Evolutionary conservation across 2,329 filamentous ascomycete species (phyloP), one percentile per base, ranked within the genome.

Genomic region (Claviceps sp.): DNA sequence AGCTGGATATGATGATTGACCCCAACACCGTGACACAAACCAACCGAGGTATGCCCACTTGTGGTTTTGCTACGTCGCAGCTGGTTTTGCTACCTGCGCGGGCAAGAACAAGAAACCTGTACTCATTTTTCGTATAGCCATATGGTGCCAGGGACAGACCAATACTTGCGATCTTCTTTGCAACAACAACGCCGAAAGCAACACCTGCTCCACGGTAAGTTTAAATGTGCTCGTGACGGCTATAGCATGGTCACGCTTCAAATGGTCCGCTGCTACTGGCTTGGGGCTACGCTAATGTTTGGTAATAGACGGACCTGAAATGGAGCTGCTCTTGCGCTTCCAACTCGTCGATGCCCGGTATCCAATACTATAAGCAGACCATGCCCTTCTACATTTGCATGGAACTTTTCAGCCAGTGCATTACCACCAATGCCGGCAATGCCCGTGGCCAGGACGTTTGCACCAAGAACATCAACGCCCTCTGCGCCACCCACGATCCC

Each of bases 311-410:
- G 72, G 50, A 51, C 42, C 69, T 80, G 44, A 57, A 64, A 50
- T 80, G 70, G 65, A 57, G 61, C 16, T 81, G 77, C 64, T 68
- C 64, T 16, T 80, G 77, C 68, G 50, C 61, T 38, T 59, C 64
- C 56, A 77, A 79, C 64, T 66, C 62, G 59, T 71, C 69, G 47
- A 66, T 68, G 6, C 76, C 77, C 14, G 74, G 73, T 53, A 70
- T 81, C 46, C 66, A 77, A 63, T 71, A 74, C 63, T 81, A 77
- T 66, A 58, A 56, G 48, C 71, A 78, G 67, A 77, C 76, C 2
- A 65, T 81, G 57, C 71, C 72, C 47, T 70, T 67, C 52, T 78
- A 75, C 60, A 71, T 78, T 60, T 81, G 78, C 69, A 26, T 71
- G 52, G 54, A 69, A 54, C 72, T 76, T 42, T 77, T 69, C 63